phyloP scores from a whole-genome alignment of 192 early-diverging fungal species.

The Kickxella alabastrina region DNA sequence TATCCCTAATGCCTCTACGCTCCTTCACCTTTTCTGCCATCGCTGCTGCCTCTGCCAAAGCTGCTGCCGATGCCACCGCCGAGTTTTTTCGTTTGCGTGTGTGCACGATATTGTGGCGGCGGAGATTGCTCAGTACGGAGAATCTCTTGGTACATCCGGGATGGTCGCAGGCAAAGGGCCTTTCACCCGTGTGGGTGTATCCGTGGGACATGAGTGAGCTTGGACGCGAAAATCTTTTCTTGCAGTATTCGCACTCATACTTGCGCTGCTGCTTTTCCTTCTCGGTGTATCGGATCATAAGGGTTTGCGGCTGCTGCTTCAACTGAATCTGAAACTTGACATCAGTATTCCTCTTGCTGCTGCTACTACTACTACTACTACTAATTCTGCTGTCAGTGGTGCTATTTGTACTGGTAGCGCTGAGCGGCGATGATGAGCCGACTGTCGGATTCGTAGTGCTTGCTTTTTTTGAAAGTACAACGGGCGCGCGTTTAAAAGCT shows the following conservation, averaged over 20 bases:
- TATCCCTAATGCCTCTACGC: no score
- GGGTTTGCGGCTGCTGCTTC: neutral
- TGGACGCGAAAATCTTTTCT: conserved; percentile 58
- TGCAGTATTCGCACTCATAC: conserved; percentile 57
- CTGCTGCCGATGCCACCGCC: neutral
- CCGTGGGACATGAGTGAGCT: conserved; percentile 58
- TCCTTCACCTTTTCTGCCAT: no score
- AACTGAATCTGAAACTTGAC: no score
- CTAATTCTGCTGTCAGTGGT: no score
- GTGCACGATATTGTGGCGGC: conserved; percentile 58
- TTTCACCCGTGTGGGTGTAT: conserved; percentile 62
- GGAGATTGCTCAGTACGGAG: conserved; percentile 74
- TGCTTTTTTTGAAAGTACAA: no score
- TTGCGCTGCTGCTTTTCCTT: conserved; percentile 50
- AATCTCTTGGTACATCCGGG: conserved; percentile 64
- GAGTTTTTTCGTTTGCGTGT: conserved; percentile 4
- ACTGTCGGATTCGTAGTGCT: no score
- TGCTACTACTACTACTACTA: no score
- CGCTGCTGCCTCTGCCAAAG: neutral
- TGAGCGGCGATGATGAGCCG: no score
- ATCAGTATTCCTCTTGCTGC: no score
- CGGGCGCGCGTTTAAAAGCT: no score
- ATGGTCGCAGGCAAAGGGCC: conserved; percentile 55
- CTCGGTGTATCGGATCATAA: conserved; percentile 32
- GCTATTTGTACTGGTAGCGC: no score